These are phyloP conservation scores for Deinandra increscens DNA, from an alignment of 129 eudicot species.

Conservation along the genomic window DNA sequence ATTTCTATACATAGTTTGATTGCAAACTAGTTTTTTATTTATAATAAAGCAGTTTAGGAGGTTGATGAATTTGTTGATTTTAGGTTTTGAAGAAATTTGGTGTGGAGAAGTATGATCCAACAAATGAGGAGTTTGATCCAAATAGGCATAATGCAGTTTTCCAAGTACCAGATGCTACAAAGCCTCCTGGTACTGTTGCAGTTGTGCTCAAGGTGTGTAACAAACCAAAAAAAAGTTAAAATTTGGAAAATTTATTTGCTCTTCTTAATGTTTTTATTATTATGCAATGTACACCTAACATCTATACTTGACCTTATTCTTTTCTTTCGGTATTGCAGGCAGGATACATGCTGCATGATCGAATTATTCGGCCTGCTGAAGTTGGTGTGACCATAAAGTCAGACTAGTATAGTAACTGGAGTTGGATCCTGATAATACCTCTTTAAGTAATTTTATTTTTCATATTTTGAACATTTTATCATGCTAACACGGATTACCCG, in stretches of 20 bases:
- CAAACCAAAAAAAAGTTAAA: not conserved
- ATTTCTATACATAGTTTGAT: no score
- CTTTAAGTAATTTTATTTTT: not conserved
- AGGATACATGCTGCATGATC: constrained; percentile 69
- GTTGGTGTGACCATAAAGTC: constrained; percentile 68
- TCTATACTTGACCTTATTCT: not conserved
- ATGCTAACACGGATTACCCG: not conserved
- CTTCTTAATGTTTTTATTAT: not conserved
- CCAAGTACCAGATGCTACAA: constrained; percentile 80
- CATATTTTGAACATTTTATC: constrained; percentile 22
- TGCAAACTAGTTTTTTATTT: no score
- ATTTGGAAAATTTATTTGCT: not conserved
- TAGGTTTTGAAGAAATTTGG: constrained; percentile 86
- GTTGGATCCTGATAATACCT: not conserved
- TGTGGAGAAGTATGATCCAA: constrained; percentile 77
- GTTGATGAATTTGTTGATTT: constrained; percentile 3
- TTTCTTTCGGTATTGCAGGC: constrained; percentile 38
- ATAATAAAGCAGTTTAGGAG: not conserved
- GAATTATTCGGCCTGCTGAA: constrained; percentile 85
- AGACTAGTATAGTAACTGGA: constrained; percentile 35
- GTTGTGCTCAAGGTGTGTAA: constrained; percentile 75
- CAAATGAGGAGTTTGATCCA: constrained; percentile 85
- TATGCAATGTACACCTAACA: no score
- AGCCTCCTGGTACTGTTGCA: constrained; percentile 72
- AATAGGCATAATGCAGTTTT: constrained; percentile 86